A percentile compares a stretch with the other conserved stretches of the same genome.
These are phyloP conservation scores for Ophiocordyceps polyrhachis-furcata DNA, from an alignment of 2,329 filamentous ascomycete species.

Conservation along the genomic window DNA sequence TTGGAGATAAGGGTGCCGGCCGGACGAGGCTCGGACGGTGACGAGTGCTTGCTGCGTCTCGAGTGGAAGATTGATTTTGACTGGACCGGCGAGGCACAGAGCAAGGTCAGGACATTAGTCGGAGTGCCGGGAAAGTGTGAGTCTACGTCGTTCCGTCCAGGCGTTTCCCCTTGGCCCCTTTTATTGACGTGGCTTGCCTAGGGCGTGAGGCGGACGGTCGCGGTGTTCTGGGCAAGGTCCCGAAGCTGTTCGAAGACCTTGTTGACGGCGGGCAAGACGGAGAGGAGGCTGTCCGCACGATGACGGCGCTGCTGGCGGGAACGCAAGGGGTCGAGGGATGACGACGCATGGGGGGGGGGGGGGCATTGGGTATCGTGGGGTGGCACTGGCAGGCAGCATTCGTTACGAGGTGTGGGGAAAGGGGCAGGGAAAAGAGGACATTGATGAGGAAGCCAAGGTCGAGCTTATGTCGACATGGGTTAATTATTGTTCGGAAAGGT, in stretches of 20 bases:
- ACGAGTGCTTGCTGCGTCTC: slow-evolving; percentile 28
- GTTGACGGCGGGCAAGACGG: slow-evolving; percentile 35
- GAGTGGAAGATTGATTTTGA: slow-evolving; percentile 49
- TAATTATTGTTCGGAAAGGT: neutral
- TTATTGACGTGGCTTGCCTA: slow-evolving; percentile 11
- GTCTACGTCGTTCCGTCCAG: slow-evolving; percentile 12
- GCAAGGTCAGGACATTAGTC: slow-evolving; percentile 32
- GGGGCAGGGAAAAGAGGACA: neutral
- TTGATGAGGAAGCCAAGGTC: neutral
- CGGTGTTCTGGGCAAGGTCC: slow-evolving; percentile 36
- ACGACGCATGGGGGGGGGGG: slow-evolving; percentile 3
- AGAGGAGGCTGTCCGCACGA: slow-evolving; percentile 34
- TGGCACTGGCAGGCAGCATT: too few species aligned
- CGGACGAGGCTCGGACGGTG: slow-evolving; percentile 11
- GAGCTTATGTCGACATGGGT: neutral
- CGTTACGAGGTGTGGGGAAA: neutral
- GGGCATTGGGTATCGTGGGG: too few species aligned
- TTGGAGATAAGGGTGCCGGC: slow-evolving; percentile 24
- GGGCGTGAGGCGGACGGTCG: slow-evolving; percentile 41
- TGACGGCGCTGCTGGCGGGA: slow-evolving; percentile 41
- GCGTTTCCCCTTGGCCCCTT: neutral
- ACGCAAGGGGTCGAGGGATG: slow-evolving; percentile 11
- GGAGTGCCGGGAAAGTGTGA: slow-evolving; percentile 45
- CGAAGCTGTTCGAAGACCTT: slow-evolving; percentile 40
- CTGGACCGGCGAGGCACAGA: slow-evolving; percentile 54